phyloP scores from a whole-genome alignment of 306 rosid species.

The Pyrus betulifolia region DNA sequence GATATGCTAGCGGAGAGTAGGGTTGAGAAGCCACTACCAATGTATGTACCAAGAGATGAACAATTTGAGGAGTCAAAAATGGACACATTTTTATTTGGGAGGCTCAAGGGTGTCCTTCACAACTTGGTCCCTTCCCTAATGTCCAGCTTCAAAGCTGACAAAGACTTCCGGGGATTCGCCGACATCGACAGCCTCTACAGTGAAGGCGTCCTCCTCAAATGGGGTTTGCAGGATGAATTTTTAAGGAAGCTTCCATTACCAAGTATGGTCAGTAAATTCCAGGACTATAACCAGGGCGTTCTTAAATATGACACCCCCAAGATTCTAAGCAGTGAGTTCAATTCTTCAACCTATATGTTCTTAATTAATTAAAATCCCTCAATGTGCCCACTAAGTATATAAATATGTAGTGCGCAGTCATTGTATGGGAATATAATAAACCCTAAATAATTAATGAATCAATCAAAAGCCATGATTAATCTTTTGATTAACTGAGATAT shows the following conservation, averaged over 20 bases:
- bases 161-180: conserved; percentile 64
- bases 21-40: conserved; percentile 81
- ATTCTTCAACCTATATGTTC: not conserved
- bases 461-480: not conserved
- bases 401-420: not conserved
- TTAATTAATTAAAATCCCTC: not conserved
- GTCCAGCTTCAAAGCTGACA: conserved; percentile 54
- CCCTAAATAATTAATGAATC: not conserved
- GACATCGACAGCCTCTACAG: conserved; percentile 90
- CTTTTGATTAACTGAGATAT: not conserved
- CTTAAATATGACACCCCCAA: conserved; percentile 74
- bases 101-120: conserved; percentile 76
- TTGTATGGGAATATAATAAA: not conserved
- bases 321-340: conserved; percentile 70
- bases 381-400: not conserved
- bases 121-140: conserved; percentile 64
- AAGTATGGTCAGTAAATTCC: conserved; percentile 42
- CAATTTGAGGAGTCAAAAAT: conserved; percentile 80
- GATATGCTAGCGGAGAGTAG: conserved; percentile 70
- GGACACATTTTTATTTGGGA: conserved; percentile 56
- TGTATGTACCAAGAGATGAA: conserved; percentile 94
- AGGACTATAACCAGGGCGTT: conserved; percentile 56
- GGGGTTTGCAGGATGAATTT: conserved; percentile 63
- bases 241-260: conserved; percentile 60
- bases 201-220: conserved; percentile 53